Evolutionary conservation across 2,329 filamentous ascomycete species (phyloP).

Genomic region (Botrytis paeoniae): DNA sequence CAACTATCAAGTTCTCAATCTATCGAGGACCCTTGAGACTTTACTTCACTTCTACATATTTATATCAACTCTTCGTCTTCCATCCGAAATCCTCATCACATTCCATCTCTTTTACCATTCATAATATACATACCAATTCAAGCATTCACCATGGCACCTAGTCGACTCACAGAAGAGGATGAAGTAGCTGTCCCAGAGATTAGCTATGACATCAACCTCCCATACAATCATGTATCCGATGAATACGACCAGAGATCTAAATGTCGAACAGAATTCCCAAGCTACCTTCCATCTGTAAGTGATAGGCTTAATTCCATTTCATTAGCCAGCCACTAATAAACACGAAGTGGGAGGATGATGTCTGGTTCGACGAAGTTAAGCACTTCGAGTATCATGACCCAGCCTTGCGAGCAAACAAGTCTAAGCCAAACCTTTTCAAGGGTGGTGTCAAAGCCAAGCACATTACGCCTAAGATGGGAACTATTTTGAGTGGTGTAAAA

Average conservation of each 20-base stretch:
- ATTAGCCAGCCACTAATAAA: slow-evolving; percentile 16
- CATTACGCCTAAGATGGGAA: slow-evolving; percentile 46
- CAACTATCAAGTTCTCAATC: slow-evolving; percentile 1
- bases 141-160: slow-evolving; percentile 26
- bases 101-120: neutral
- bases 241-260: slow-evolving; percentile 39
- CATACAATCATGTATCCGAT: slow-evolving; percentile 43
- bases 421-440: slow-evolving; percentile 57
- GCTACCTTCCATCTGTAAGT: slow-evolving; percentile 43
- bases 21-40: neutral
- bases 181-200: slow-evolving; percentile 26
- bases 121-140: neutral
- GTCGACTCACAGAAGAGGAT: slow-evolving; percentile 26
- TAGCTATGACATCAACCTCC: slow-evolving; percentile 47
- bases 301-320: neutral
- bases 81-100: neutral
- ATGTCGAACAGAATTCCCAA: slow-evolving; percentile 42
- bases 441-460: slow-evolving; percentile 60
- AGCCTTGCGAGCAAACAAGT: slow-evolving; percentile 56
- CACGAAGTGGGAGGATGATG: slow-evolving; percentile 41
- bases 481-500: slow-evolving; percentile 43
- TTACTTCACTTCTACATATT: slow-evolving; percentile 5
- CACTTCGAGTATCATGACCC: slow-evolving; percentile 46
- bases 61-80: slow-evolving; percentile 17
- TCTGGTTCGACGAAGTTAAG: slow-evolving; percentile 46